phyloP scores from a whole-genome alignment of 2,329 filamentous ascomycete genomes.

The Talaromyces verruculosus region DNA sequence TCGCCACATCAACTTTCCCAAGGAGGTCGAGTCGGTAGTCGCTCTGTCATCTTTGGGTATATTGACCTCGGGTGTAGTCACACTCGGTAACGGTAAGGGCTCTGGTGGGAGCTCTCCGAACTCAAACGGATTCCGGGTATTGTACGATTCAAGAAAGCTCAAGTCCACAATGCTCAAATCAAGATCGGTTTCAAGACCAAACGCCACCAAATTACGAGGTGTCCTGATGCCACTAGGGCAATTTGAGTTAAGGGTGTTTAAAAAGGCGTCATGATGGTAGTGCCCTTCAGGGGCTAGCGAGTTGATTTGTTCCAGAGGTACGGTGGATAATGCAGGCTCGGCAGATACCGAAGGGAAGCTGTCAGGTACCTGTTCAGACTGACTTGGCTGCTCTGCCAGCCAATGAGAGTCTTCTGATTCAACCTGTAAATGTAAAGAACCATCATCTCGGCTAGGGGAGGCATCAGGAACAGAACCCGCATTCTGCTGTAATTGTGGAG shows the following conservation, averaged over 20 bases:
- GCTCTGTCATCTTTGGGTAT: neutral
- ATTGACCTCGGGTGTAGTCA: neutral
- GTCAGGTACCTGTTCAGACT: neutral
- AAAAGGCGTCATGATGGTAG: conserved; percentile 6
- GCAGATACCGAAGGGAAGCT: neutral
- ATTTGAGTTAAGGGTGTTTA: conserved; percentile 6
- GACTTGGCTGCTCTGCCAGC: neutral
- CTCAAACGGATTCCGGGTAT: conserved; percentile 34
- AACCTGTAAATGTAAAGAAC: neutral
- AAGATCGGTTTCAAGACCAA: conserved; percentile 26
- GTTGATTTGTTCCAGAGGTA: neutral
- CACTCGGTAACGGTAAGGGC: neutral
- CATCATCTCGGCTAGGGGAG: neutral
- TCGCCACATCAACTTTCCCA: conserved; percentile 31
- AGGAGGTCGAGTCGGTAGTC: conserved; percentile 21
- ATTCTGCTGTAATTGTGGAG: neutral
- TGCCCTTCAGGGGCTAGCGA: neutral
- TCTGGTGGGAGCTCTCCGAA: conserved; percentile 13
- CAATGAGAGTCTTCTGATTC: neutral
- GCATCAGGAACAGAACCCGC: neutral
- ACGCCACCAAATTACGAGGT: conserved; percentile 19
- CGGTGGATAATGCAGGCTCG: neutral
- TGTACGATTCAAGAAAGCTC: conserved; percentile 36
- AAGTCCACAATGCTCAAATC: conserved; percentile 36
- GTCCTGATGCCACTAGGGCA: conserved; percentile 21